These are phyloP conservation scores for Aaosphaeria pasadenensis DNA, from an alignment of 2,329 filamentous ascomycete genomes.

Conservation along the genomic window DNA sequence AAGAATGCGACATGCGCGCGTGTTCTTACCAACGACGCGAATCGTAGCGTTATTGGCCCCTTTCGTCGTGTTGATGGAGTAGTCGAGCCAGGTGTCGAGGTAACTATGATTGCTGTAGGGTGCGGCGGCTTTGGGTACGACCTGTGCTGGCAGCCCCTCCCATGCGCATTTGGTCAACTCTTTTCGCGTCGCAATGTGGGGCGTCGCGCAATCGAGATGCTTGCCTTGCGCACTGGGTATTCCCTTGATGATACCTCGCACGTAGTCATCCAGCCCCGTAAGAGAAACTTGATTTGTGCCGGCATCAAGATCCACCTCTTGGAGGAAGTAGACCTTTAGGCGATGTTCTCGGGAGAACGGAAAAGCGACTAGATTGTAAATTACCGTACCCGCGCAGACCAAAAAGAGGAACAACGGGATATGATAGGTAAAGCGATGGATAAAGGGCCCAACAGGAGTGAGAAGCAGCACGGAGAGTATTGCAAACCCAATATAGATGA, in stretches of 20 bases:
- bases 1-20: slow-evolving; percentile 71
- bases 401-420: slow-evolving; percentile 73
- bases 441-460: slow-evolving; percentile 74
- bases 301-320: slow-evolving; percentile 71
- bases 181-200: slow-evolving; percentile 41
- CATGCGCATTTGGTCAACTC: slow-evolving; percentile 69
- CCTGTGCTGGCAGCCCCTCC: slow-evolving; percentile 63
- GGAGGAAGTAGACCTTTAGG: slow-evolving; percentile 84
- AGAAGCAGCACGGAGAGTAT: slow-evolving; percentile 68
- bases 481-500: slow-evolving; percentile 70
- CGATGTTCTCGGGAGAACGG: slow-evolving; percentile 79
- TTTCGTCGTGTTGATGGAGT: slow-evolving; percentile 54
- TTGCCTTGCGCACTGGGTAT: slow-evolving; percentile 70
- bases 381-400: slow-evolving; percentile 69
- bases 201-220: slow-evolving; percentile 37
- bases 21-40: slow-evolving; percentile 68
- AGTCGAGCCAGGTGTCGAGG: slow-evolving; percentile 57
- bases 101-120: slow-evolving; percentile 21
- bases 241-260: slow-evolving; percentile 58
- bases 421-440: slow-evolving; percentile 82
- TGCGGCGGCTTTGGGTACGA: slow-evolving; percentile 45
- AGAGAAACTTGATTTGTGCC: slow-evolving; percentile 65
- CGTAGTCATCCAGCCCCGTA: slow-evolving; percentile 33
- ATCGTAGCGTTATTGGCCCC: slow-evolving; percentile 59
- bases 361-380: slow-evolving; percentile 85